phyloP scores from a whole-genome alignment of 2,329 filamentous ascomycete genomes.

The Ceratocystis huliohia region DNA sequence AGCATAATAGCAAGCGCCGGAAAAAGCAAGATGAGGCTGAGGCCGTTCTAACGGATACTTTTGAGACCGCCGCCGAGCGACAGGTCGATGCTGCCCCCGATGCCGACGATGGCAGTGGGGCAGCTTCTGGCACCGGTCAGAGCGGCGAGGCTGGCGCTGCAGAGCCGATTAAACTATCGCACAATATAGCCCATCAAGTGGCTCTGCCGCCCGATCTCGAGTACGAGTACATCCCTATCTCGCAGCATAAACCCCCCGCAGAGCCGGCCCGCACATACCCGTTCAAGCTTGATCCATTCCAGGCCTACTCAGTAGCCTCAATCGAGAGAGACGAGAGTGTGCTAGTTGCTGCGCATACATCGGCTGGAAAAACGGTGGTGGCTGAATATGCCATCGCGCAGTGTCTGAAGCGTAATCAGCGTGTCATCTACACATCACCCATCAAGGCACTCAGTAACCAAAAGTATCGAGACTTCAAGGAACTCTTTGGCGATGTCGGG shows the following conservation, averaged over 20 bases:
- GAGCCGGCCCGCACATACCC: slow-evolving; percentile 72
- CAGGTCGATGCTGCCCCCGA: slow-evolving; percentile 42
- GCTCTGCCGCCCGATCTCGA: slow-evolving; percentile 85
- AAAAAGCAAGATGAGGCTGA: slow-evolving; percentile 50
- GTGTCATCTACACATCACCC: slow-evolving; percentile 97
- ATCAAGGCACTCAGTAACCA: slow-evolving; percentile 99
- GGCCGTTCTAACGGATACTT: slow-evolving; percentile 79
- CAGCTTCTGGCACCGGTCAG: slow-evolving; percentile 7
- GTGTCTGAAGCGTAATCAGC: slow-evolving; percentile 90
- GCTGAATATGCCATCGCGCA: slow-evolving; percentile 98
- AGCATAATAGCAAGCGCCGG: slow-evolving; percentile 44
- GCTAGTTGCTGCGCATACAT: slow-evolving; percentile 90
- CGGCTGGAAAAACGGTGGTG: slow-evolving; percentile 94
- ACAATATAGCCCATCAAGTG: slow-evolving; percentile 98
- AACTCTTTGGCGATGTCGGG: slow-evolving; percentile 91
- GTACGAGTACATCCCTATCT: slow-evolving; percentile 90
- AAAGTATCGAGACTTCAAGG: slow-evolving; percentile 92
- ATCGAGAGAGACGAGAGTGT: slow-evolving; percentile 96
- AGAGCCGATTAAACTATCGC: slow-evolving; percentile 64
- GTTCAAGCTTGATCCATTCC: slow-evolving; percentile 94
- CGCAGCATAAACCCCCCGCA: slow-evolving; percentile 79
- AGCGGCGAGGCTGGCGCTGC: slow-evolving; percentile 37
- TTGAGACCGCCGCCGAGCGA: slow-evolving; percentile 87
- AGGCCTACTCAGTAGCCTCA: slow-evolving; percentile 83
- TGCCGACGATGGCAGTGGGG: slow-evolving; percentile 11